Evolutionary conservation across 106 monocot genomes (phyloP).

Genomic region (Vanilla planifolia): DNA sequence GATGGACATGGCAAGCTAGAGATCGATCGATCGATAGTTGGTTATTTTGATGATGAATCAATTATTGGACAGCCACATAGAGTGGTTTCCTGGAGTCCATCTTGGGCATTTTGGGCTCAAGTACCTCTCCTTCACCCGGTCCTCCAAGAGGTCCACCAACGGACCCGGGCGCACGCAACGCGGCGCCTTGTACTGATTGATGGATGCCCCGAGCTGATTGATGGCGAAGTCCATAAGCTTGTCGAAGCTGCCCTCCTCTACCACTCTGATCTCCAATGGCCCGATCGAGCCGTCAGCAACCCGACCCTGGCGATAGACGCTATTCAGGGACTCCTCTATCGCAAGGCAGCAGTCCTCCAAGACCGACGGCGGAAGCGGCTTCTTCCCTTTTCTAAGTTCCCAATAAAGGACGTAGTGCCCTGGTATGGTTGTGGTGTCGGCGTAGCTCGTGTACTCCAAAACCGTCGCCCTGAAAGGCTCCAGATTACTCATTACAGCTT

Average conservation of each 20-base stretch:
- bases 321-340: conserved; percentile 80
- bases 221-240: conserved; percentile 80
- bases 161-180: conserved; percentile 50
- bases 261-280: conserved; percentile 64
- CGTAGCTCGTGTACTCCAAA: conserved; percentile 80
- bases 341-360: conserved; percentile 79
- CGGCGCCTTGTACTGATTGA: conserved; percentile 94
- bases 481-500: conserved; percentile 41
- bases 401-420: conserved; percentile 91
- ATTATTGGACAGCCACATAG: conserved; percentile 35
- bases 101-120: conserved; percentile 81
- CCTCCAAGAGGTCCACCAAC: conserved; percentile 55
- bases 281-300: conserved; percentile 67
- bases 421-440: conserved; percentile 58
- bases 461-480: conserved; percentile 51
- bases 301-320: conserved; percentile 70
- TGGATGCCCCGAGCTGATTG: conserved; percentile 61
- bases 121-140: conserved; percentile 29
- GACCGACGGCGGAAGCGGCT: conserved; percentile 40
- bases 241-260: conserved; percentile 76
- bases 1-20: neutral
- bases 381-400: conserved; percentile 49
- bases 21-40: no score
- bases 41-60: neutral
- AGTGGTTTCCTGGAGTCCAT: conserved; percentile 59